Evolutionary conservation across 495 filamentous ascomycete genomes (phyloP), one percentile per base, ranked within the genome.

Genomic region (Opeltia flavorubescens): DNA sequence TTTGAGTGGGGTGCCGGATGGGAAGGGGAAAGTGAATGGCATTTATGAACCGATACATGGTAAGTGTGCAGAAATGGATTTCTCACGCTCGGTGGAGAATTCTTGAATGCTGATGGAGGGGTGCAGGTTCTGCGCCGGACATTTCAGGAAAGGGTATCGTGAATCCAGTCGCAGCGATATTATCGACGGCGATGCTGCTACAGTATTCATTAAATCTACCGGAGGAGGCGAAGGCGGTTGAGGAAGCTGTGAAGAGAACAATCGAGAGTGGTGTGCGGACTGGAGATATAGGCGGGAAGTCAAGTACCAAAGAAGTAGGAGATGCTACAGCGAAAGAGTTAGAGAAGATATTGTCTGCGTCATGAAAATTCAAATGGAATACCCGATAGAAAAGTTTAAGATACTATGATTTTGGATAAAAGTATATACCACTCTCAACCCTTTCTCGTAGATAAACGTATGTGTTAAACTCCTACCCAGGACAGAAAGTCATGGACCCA

Each of bases 31-130:
- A 12, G 55, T 58, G 27, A 66, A 68, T 48, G 67, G 91, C 55
- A 95, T 98, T 56, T 98, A 95, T 60, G 91, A 96, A 73, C 93
- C 93, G 27, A 96, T 96, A 54, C 93, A 98, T 62, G 93, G 89
- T 56, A 47, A 15, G 54, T 52, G 13, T 28, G 7, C 9, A 18
- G 5, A 5, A 23, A 6, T 13, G 30, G 7, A 13, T 6, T 6
- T 9, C 25, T 49, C 9, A 5, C 34, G 38, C 35, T 45, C 20
- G 23, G 26, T 34, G 17, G 25, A 7, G 18, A 30, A 29, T 33
- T 27, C 9, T 34, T n/a, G 39, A 11, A 0, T 44, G 12, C 31
- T 47, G 13, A 36, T 45, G 12, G 48, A 18, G 2, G 5, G 29
- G 20, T 25, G 21, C 39, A 70, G 67, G 80, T 31, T 82, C 77